These are phyloP conservation scores for Diatrype stigma DNA, from an alignment of 2,329 filamentous ascomycete genomes.

Conservation along the genomic window DNA sequence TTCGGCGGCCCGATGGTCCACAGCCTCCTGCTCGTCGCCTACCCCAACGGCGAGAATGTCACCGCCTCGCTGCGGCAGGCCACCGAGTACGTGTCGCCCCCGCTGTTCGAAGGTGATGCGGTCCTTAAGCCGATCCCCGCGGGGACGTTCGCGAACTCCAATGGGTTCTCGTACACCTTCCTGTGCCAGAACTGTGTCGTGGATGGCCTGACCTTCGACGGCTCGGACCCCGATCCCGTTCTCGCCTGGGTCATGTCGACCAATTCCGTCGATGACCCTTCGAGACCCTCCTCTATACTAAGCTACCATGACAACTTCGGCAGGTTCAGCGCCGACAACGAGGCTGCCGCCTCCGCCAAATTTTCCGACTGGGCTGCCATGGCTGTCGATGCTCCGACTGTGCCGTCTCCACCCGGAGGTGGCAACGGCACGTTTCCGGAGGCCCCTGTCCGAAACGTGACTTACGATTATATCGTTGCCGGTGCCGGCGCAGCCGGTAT, in stretches of 20 bases:
- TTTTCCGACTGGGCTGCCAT: slow-evolving; percentile 23
- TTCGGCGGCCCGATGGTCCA: slow-evolving; percentile 43
- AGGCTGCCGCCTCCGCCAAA: slow-evolving; percentile 29
- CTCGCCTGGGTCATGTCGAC: slow-evolving; percentile 16
- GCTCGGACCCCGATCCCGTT: neutral
- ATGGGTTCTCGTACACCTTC: slow-evolving; percentile 51
- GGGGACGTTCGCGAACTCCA: slow-evolving; percentile 48
- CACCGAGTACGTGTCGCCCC: slow-evolving; percentile 42
- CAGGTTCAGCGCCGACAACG: slow-evolving; percentile 29
- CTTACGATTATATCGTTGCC: slow-evolving; percentile 36
- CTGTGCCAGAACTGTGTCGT: slow-evolving; percentile 43
- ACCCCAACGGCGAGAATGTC: slow-evolving; percentile 42
- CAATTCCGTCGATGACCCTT: slow-evolving; percentile 26
- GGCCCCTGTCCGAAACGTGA: slow-evolving; percentile 17
- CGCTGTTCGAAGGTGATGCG: slow-evolving; percentile 38
- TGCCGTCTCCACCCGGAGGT: slow-evolving; percentile 4
- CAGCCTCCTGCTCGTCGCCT: slow-evolving; percentile 45
- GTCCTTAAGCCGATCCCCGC: slow-evolving; percentile 42
- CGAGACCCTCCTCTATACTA: slow-evolving; percentile 29
- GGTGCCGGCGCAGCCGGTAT: slow-evolving; percentile 34
- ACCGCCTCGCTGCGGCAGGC: slow-evolving; percentile 24
- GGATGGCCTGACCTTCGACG: slow-evolving; percentile 18
- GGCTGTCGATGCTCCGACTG: slow-evolving; percentile 6
- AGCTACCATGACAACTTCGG: slow-evolving; percentile 38
- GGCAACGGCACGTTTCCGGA: slow-evolving; percentile 5